These are phyloP conservation scores for Fusarium fujikuroi DNA, from an alignment of 2,329 filamentous ascomycete species.

Conservation along the genomic window DNA sequence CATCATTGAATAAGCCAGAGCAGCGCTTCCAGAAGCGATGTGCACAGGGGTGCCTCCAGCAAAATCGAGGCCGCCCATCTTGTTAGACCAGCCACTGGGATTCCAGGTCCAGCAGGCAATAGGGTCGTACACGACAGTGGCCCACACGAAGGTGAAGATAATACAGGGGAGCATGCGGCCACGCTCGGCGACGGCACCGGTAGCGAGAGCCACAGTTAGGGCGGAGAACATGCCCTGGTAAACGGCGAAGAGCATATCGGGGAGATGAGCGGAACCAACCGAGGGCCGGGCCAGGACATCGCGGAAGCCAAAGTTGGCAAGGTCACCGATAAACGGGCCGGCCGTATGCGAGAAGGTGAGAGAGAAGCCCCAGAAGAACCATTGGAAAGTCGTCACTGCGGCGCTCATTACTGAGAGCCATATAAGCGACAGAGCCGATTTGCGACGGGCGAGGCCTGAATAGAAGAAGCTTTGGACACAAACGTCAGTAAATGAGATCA, in stretches of 20 bases:
- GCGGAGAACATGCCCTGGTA: slow-evolving; percentile 91
- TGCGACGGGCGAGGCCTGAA: slow-evolving; percentile 86
- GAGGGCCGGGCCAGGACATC: slow-evolving; percentile 80
- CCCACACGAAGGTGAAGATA: slow-evolving; percentile 94
- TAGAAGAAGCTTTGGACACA: slow-evolving; percentile 77
- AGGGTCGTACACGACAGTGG: slow-evolving; percentile 88
- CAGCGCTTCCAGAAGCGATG: slow-evolving; percentile 83
- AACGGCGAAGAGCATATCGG: slow-evolving; percentile 85
- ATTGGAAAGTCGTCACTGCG: slow-evolving; percentile 87
- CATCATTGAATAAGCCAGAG: slow-evolving; percentile 91
- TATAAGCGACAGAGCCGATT: slow-evolving; percentile 88
- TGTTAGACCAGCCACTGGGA: slow-evolving; percentile 79
- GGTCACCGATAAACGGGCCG: slow-evolving; percentile 79
- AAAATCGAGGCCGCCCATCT: slow-evolving; percentile 86
- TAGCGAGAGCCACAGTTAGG: slow-evolving; percentile 86
- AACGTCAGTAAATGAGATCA: slow-evolving; percentile 14
- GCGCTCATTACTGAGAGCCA: slow-evolving; percentile 91
- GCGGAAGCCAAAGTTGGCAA: slow-evolving; percentile 82
- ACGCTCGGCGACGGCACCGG: slow-evolving; percentile 86
- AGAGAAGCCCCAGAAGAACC: slow-evolving; percentile 95
- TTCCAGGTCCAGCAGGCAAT: slow-evolving; percentile 98
- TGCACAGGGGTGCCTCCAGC: slow-evolving; percentile 92
- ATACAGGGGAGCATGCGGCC: slow-evolving; percentile 89
- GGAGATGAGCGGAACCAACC: slow-evolving; percentile 77
- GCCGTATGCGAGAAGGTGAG: slow-evolving; percentile 83